Base-by-base conservation (phyloP, 176 grass and related monocot species). In the Raddia distichophylla region DNA sequence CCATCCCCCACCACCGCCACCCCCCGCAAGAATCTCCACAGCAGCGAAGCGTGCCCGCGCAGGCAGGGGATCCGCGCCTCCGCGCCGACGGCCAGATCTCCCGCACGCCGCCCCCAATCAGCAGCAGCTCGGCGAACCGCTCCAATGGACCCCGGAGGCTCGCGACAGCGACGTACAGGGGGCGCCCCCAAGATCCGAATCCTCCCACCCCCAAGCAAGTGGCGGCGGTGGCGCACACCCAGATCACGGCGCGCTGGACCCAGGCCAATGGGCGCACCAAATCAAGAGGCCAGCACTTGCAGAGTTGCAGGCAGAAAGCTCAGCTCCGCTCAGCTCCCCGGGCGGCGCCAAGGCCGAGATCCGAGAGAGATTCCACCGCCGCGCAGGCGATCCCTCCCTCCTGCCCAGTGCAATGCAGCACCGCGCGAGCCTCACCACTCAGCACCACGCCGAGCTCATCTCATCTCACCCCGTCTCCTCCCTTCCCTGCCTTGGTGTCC, bases 21-120 rank as follows among this genome's bases (percentile, higher is more conserved):
- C 51, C 66, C 47, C 65, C 66, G 73, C 33, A 82, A 2, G 50
- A 45, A 64, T 0, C 83, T 77, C 83, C 74, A 90, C 66, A 72
- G 78, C 73, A 73, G 74, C 44, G 59, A 20, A 7, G 54, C 72
- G 64, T 57, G 64, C 4, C 55, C 77, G 58, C 37, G 60, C 48
- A 65, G 48, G 72, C 78, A 77, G 83, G 65, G 78, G 83, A 90
- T 90, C 88, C 82, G 78, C 78, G 65, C 83, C 14, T 48, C 72
- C n/a, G 10, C 83, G 73, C 83, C 88, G 73, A 67, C 73, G 58
- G 83, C 78, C 88, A 90, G 88, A 90, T 90, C 88, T 90, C 88
- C 78, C 49, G 27, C 43, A 16, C 62, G 77, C 82, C 46, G 27
- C 33, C 51, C 72, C 59, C 59, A 48, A 79, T 59, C 72, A 76